Percentiles rank a stretch among this genome's conserved stretches.
phyloP scores from a whole-genome alignment of 2,329 filamentous ascomycete genomes.

The Claviceps maximensis region DNA sequence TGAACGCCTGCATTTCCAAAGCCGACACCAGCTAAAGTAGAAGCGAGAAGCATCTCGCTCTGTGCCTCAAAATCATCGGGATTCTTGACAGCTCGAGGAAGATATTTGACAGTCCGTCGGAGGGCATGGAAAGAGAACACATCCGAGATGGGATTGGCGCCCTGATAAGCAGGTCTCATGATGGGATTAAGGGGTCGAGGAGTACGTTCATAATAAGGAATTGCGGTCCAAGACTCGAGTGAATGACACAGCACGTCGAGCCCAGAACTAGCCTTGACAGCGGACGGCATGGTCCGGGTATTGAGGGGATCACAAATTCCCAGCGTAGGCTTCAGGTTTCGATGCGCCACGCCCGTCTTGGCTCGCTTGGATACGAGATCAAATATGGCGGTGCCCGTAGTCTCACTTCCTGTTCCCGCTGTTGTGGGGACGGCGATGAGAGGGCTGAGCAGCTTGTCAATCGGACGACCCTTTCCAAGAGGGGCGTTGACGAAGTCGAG shows the following conservation, averaged over 20 bases:
- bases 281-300: slow-evolving; percentile 88
- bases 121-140: slow-evolving; percentile 89
- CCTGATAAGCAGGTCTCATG: slow-evolving; percentile 85
- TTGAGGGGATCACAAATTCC: slow-evolving; percentile 81
- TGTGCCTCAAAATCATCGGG: slow-evolving; percentile 90
- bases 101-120: slow-evolving; percentile 74
- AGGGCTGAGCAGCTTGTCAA: slow-evolving; percentile 56
- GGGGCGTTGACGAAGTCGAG: slow-evolving; percentile 97
- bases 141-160: slow-evolving; percentile 93
- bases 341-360: slow-evolving; percentile 92
- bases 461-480: slow-evolving; percentile 70
- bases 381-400: slow-evolving; percentile 95
- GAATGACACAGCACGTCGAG: slow-evolving; percentile 92
- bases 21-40: slow-evolving; percentile 86
- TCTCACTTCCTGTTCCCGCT: slow-evolving; percentile 80
- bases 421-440: slow-evolving; percentile 77
- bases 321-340: slow-evolving; percentile 87
- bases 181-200: slow-evolving; percentile 84
- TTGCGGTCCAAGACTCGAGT: slow-evolving; percentile 94
- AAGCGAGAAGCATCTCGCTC: slow-evolving; percentile 86
- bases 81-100: slow-evolving; percentile 74
- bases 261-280: slow-evolving; percentile 83
- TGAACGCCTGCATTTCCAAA: slow-evolving; percentile 98
- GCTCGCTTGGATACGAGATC: slow-evolving; percentile 80
- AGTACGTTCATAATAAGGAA: slow-evolving; percentile 76